Base-by-base conservation (phyloP, 2,329 filamentous ascomycete genomes). In the Stemphylium vesicarium region DNA sequence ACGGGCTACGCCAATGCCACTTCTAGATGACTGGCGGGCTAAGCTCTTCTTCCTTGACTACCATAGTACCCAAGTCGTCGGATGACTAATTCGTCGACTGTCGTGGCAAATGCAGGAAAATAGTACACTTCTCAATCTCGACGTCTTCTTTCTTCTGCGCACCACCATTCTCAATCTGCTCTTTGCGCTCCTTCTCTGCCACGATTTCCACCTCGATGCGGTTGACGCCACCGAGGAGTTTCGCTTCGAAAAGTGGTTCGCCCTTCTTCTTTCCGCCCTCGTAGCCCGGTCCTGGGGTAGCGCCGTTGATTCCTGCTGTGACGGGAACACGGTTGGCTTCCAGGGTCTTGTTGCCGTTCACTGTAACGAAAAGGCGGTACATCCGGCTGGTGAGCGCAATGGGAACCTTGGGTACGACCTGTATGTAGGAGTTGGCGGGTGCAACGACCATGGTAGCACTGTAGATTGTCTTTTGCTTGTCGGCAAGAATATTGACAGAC, bases 201-300 rank as follows among this genome's bases (percentile, higher is more conserved):
- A 92, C 85, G 53, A 94, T 81, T 66, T 94, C 89, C 7, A 96
- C 82, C 65, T 92, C 89, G 45, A 96, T 84, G 40, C 88, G 84
- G 64, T 95, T 96, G 45, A 92, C 82, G 6, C 91, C 92, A 1
- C 84, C 83, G 22, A 85, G 82, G 24, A 96, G 78, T 46, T 84
- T 84, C 7, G 87, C 83, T 64, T 96, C 92, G 65, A 92, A 96
- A 0, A 89, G 78, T n/a, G 88, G 87, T 85, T 85, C 55, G 81
- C 80, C 41, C 76, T 81, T 63, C 46, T 79, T 77, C 39, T 83
- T 77, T 18, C 68, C 70, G 6, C 63, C 65, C 42, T 74, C 71
- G 39, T 63, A 64, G 18, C 66, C 64, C 1, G 64, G 51, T 3
- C 59, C 60, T 4, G 62, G 61, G 13, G 48, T 59, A 13, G 57